Evolutionary conservation across 331 rosid species (phyloP).

Genomic region (Acacia pycnantha): DNA sequence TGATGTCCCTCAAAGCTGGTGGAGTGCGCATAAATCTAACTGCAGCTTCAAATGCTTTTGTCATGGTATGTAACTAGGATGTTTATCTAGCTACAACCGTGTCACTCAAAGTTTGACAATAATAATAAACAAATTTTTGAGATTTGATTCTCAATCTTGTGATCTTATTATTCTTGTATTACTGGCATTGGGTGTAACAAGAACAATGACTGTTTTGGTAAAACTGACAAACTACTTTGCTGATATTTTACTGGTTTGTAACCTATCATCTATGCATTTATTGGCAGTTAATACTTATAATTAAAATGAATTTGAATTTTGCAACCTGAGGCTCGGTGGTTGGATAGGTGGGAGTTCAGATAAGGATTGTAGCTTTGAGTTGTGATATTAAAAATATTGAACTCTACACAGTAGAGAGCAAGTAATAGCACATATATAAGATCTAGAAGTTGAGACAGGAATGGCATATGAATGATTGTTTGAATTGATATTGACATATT

Average conservation of each 20-base stretch:
- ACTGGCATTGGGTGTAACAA: neutral
- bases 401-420: neutral
- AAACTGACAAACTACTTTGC: neutral
- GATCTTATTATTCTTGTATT: neutral
- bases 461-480: neutral
- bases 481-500: neutral
- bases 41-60: conserved; percentile 97
- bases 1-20: conserved; percentile 97
- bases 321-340: neutral
- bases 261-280: neutral
- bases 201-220: neutral
- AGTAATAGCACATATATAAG: conserved; percentile 2
- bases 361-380: neutral
- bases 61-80: conserved; percentile 62
- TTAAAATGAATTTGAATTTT: neutral
- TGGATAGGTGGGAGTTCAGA: neutral
- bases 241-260: neutral
- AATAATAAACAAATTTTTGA: neutral
- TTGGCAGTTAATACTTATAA: neutral
- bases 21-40: conserved; percentile 97
- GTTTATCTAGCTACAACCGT: conserved; percentile 19
- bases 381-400: neutral
- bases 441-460: conserved; percentile 20
- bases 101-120: neutral
- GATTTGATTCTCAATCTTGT: conserved; percentile 2